Conservation (phyloP, 2,329 filamentous ascomycete genomes). For the Fusarium bulbicola region DNA sequence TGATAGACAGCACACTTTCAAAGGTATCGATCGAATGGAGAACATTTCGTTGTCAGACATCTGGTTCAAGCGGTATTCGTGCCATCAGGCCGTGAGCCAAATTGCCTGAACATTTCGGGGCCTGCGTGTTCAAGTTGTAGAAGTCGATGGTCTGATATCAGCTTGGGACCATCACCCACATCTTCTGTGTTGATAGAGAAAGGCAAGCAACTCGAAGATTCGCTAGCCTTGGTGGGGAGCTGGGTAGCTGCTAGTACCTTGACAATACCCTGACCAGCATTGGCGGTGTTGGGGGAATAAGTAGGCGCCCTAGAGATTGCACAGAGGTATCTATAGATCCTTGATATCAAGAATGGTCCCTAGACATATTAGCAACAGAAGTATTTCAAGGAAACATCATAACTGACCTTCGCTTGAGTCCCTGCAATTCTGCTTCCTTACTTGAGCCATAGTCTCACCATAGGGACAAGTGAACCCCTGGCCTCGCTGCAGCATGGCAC, state of each 20-base stretch:
- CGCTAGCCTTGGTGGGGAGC: background rate
- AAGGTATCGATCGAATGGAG: slow-evolving; percentile 77
- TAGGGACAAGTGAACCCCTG: slow-evolving; percentile 5
- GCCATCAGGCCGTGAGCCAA: slow-evolving; percentile 72
- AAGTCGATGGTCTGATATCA: slow-evolving; percentile 4
- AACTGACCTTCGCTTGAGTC: background rate
- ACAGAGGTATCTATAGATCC: slow-evolving; percentile 37
- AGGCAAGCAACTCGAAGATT: slow-evolving; percentile 6
- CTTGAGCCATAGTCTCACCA: background rate
- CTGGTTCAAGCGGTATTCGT: slow-evolving; percentile 76
- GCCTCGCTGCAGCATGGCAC: background rate
- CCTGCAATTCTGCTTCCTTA: background rate
- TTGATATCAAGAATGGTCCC: slow-evolving; percentile 36
- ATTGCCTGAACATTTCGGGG: slow-evolving; percentile 78
- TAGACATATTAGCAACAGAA: background rate
- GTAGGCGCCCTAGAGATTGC: slow-evolving; percentile 17
- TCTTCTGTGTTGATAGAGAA: background rate
- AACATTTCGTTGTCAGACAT: slow-evolving; percentile 79
- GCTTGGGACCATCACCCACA: background rate
- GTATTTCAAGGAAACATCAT: too few relatives aligned
- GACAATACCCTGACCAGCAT: slow-evolving; percentile 19
- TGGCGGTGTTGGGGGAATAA: slow-evolving; percentile 19
- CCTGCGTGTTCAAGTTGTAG: slow-evolving; percentile 77
- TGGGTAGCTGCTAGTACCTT: slow-evolving; percentile 4
- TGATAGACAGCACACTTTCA: slow-evolving; percentile 77